Percentiles rank a stretch among this genome's conserved stretches.
Conservation (phyloP, 2,329 filamentous ascomycete species). For the Phoma sp. region DNA sequence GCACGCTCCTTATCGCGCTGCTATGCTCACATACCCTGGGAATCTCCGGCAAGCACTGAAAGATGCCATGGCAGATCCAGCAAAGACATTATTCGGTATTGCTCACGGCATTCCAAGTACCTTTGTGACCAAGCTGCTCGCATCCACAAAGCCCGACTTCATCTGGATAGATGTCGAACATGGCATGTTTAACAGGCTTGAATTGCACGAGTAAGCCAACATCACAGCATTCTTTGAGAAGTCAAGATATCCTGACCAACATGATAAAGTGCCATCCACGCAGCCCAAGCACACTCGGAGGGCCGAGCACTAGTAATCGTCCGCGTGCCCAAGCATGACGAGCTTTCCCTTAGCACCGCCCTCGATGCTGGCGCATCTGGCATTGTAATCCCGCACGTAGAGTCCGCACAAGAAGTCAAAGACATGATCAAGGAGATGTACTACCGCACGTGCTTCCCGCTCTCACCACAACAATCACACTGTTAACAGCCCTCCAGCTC, state of each 20-base stretch:
- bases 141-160: constrained; percentile 37
- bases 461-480: not conserved
- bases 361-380: constrained; percentile 36
- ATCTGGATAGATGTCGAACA: constrained; percentile 40
- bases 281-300: constrained; percentile 37
- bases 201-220: constrained; percentile 33
- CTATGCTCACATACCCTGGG: constrained; percentile 31
- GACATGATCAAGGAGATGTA: constrained; percentile 34
- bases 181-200: constrained; percentile 36
- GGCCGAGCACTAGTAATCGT: constrained; percentile 33
- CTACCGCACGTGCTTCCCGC: constrained; percentile 15
- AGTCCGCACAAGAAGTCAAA: constrained; percentile 34
- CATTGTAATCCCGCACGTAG: constrained; percentile 33
- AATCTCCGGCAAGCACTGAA: constrained; percentile 31
- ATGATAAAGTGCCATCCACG: constrained; percentile 37
- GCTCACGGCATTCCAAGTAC: constrained; percentile 36
- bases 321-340: constrained; percentile 35
- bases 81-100: constrained; percentile 35
- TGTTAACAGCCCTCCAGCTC: too few species aligned
- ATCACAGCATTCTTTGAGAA: too few species aligned
- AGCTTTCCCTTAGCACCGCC: constrained; percentile 31
- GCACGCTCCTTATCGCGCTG: constrained; percentile 30
- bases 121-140: constrained; percentile 38
- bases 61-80: constrained; percentile 31
- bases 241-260: too few species aligned